phyloP scores from a whole-genome alignment of 371 early-diverging fungal species.

The Actinomortierella wolfii region DNA sequence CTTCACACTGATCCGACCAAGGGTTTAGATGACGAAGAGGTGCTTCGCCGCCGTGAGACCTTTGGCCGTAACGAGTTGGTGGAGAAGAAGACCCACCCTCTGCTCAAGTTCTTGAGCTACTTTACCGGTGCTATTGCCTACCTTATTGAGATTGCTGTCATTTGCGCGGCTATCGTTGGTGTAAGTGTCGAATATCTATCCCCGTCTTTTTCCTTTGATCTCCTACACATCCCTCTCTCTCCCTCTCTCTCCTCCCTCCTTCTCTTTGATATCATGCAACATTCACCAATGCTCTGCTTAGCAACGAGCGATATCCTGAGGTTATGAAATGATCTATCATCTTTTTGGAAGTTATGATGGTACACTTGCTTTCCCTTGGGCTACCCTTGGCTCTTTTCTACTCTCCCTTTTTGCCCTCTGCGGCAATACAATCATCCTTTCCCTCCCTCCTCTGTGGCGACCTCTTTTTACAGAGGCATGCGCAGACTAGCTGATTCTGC shows the following conservation, averaged over 20 bases:
- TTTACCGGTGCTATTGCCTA: conserved; percentile 91
- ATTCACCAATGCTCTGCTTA: too few relatives aligned
- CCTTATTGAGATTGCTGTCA: conserved; percentile 81
- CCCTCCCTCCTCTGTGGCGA: too few relatives aligned
- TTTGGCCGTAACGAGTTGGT: conserved; percentile 80
- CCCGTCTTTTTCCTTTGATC: neutral
- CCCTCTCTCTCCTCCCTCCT: neutral
- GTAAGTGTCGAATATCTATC: conserved; percentile 11
- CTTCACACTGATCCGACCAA: conserved; percentile 70
- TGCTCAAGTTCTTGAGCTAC: conserved; percentile 88
- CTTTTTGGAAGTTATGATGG: too few relatives aligned
- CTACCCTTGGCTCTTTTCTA: too few relatives aligned
- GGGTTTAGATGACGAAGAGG: conserved; percentile 67
- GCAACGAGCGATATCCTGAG: too few relatives aligned
- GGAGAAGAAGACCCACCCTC: conserved; percentile 81
- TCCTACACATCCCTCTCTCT: neutral
- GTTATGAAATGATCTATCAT: too few relatives aligned
- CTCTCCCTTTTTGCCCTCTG: too few relatives aligned
- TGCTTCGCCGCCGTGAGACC: conserved; percentile 57
- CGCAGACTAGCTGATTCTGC: too few relatives aligned
- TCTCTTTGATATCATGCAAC: neutral
- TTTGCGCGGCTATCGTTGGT: conserved; percentile 51
- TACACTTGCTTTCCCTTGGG: too few relatives aligned
- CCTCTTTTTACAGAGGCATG: too few relatives aligned
- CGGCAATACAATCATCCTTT: too few relatives aligned